Evolutionary conservation across 2,329 filamentous ascomycete species (phyloP), one percentile per base, ranked within the genome.

Genomic region (Pyrenophora tritici-repentis): DNA sequence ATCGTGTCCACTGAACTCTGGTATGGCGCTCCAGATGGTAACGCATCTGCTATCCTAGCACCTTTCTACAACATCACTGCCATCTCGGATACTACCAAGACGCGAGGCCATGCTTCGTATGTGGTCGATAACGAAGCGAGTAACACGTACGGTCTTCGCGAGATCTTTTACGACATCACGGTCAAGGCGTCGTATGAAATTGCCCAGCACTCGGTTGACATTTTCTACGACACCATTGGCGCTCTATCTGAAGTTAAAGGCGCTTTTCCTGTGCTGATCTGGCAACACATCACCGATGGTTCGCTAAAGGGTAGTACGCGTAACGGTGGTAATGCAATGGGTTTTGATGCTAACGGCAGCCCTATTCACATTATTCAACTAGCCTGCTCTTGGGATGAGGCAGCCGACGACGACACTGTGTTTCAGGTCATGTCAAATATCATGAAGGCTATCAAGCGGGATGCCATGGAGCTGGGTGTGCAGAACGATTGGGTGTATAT

Each of bases 401-500:
- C 42, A 1, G 49, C 47, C 1, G 63, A 66, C 3, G 63, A 66
- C 39, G 51, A 55, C 0, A 51, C 36, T 3, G 47, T 68, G 1
- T 52, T 49, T 18, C 24, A 52, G 13, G 48, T 56, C 13, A 50
- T 56, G 40, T 60, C 52, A 0, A 42, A 32, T 5, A 42, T 56
- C 16, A 50, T 56, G 32, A 26, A 47, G 26, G 45, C 52, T 17
- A 50, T 56, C 18, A 59, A 58, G 34, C 43, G 26, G 5, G 53
- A 59, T 12, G 41, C 50, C 8, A 34, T 36, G 12, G 41, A 24
- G 4, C 16, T 50, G 29, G 53, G 53, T 2, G 24, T 66, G 24
- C 38, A 47, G 6, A 53, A 54, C 8, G 55, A 59, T 14, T 20
- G 18, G 48, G 55, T 78, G 18, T 80, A 79, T 56, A 75, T 79